Evolutionary conservation across 805 yeast species (phyloP).

Genomic region (Vanderwaltozyma polyspora): DNA sequence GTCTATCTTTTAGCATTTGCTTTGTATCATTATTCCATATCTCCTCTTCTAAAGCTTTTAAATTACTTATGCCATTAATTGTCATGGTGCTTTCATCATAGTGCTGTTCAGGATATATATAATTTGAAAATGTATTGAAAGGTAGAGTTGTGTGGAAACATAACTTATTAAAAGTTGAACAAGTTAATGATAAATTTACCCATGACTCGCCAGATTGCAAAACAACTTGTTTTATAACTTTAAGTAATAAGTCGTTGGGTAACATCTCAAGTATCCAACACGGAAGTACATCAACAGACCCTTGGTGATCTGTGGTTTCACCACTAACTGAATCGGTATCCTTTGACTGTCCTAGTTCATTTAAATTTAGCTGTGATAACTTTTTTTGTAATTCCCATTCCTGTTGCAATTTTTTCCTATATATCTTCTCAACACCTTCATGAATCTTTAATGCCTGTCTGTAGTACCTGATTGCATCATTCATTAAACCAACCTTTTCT

Average conservation of each 20-base stretch:
- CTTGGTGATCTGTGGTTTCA: conserved; percentile 4
- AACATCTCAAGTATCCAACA: conserved; percentile 33
- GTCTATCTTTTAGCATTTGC: conserved; percentile 40
- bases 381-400: conserved; percentile 27
- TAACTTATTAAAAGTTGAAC: conserved; percentile 43
- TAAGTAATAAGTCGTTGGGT: conserved; percentile 48
- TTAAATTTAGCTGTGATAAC: conserved; percentile 7
- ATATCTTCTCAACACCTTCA: conserved; percentile 53
- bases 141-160: conserved; percentile 42
- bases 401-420: conserved; percentile 45
- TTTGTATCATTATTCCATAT: conserved; percentile 32
- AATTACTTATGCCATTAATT: conserved; percentile 27
- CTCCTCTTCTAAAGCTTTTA: conserved; percentile 29
- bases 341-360: no score
- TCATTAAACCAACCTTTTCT: conserved; percentile 62
- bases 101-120: conserved; percentile 42
- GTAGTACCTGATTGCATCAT: conserved; percentile 71
- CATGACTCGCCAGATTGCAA: conserved; percentile 47
- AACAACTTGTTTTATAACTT: conserved; percentile 39
- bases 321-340: neutral
- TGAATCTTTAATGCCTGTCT: conserved; percentile 52
- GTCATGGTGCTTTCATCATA: conserved; percentile 37
- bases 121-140: conserved; percentile 40
- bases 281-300: conserved; percentile 25
- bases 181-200: conserved; percentile 49